Base-by-base conservation (phyloP, 148 eudicot species). In the Vaccinium myrtillus region DNA sequence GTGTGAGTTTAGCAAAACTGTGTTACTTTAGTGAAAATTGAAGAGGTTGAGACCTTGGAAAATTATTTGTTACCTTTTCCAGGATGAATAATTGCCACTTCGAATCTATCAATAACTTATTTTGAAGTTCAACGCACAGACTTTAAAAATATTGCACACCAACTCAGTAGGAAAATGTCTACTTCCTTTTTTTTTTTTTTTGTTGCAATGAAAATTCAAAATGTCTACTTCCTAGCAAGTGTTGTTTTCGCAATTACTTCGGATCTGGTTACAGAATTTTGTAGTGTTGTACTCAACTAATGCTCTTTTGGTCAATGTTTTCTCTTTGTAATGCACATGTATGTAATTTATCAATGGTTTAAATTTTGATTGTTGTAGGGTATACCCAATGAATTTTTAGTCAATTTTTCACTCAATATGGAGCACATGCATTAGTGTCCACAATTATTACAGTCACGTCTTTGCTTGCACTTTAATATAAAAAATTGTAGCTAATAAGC, bases 401-500 rank as follows among this genome's bases (percentile, higher is more conserved):
- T 74, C 12, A 9, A 32, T 8, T 18, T 74, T 18, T 39, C 19
- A 0, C 48, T 19, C 43, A 74, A 39, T 15, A 39, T 74, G 77
- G n/a, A 74, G n/a, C n/a, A 74, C 50, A 3, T 39, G 77, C 23
- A 16, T 36, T 43, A 18, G 23, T 74, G 51, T 74, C n/a, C 46
- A 30, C 48, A 71, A 12, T 73, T 73, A 14, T 73, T 15, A 9
- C 23, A 16, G 19, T 36, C 50, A 7, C 5, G n/a, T 12, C 50
- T 74, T 74, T 74, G 77, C 2, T 74, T 74, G 51, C 51, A 39
- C 51, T 74, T 74, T 36, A 36, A 36, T 36, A 36, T 36, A 36
- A 36, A 74, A 39, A 74, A 74, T 39, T 74, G 77, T 50, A 74
- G 46, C 77, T 74, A 39, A 43, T 74, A 16, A 74, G 77, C 50